Conservation (phyloP, 345 rosid species). For the Populus alba region DNA sequence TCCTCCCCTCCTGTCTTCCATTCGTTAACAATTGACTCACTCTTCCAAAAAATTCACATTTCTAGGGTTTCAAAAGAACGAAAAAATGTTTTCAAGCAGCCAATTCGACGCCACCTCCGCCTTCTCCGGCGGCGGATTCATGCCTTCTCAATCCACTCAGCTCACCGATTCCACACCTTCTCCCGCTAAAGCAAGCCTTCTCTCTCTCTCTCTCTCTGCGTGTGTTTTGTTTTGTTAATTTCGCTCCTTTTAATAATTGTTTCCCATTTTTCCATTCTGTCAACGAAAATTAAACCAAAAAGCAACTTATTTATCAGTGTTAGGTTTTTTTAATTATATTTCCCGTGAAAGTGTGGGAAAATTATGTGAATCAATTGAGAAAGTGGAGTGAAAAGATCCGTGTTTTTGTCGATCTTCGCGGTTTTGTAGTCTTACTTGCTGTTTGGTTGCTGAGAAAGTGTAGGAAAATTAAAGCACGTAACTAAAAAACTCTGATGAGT, state of each 20-base stretch:
- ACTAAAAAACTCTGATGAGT: too few species aligned
- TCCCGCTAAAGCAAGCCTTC: slow-evolving; percentile 44
- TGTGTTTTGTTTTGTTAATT: neutral
- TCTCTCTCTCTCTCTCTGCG: neutral
- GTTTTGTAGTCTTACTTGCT: neutral
- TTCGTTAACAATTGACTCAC: neutral
- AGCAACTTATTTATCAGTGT: too few species aligned
- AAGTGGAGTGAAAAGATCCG: too few species aligned
- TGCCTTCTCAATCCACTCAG: slow-evolving; percentile 64
- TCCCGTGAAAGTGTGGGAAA: too few species aligned
- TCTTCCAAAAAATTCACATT: neutral
- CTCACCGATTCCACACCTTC: slow-evolving; percentile 47
- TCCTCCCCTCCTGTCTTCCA: neutral
- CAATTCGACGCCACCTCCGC: slow-evolving; percentile 55
- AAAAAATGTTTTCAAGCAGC: slow-evolving; percentile 62
- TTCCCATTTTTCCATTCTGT: too few species aligned
- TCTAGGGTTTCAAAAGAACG: slow-evolving; percentile 7
- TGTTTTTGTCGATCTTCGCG: too few species aligned
- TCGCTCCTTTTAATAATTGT: neutral
- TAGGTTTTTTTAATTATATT: too few species aligned
- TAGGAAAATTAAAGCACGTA: neutral
- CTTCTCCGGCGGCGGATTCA: slow-evolving; percentile 64
- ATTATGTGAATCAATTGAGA: too few species aligned
- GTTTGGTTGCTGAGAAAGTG: neutral
- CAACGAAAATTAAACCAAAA: too few species aligned